Evolutionary conservation across 2,329 filamentous ascomycete species (phyloP).

Genomic region (Aspergillus aculeatinus): DNA sequence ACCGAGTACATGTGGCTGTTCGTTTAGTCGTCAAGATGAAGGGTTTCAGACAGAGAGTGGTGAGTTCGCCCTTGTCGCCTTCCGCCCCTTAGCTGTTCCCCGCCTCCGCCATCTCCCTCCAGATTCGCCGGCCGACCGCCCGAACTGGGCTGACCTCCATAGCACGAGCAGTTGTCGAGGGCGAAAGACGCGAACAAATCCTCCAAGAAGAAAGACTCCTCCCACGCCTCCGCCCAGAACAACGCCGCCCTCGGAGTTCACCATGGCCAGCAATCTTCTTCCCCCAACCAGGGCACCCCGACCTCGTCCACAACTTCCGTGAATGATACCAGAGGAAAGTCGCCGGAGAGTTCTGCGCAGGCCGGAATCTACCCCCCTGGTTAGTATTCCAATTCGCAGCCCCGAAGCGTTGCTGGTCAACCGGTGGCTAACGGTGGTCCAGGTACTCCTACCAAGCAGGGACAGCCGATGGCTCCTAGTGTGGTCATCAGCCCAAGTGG

Average conservation of each 20-base stretch:
- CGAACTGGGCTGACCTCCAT: conserved; percentile 33
- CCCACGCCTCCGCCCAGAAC: conserved; percentile 77
- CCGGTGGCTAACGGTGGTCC: conserved; percentile 49
- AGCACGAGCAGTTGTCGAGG: conserved; percentile 84
- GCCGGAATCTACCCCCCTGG: conserved; percentile 32
- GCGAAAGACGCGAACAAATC: conserved; percentile 86
- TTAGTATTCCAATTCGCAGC: conserved; percentile 41
- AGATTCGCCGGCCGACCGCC: conserved; percentile 10
- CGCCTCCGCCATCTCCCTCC: conserved; percentile 25
- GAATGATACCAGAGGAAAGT: conserved; percentile 82
- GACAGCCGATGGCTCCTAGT: conserved; percentile 69
- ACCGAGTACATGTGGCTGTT: conserved; percentile 38
- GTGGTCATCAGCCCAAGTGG: conserved; percentile 94
- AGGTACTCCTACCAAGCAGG: conserved; percentile 63
- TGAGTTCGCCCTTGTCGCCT: conserved; percentile 55
- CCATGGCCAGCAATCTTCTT: conserved; percentile 56
- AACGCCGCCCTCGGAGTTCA: conserved; percentile 51
- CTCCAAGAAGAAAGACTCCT: conserved; percentile 58
- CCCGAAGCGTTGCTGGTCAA: conserved; percentile 36
- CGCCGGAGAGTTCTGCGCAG: conserved; percentile 44
- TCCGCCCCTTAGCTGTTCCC: conserved; percentile 19
- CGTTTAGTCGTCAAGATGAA: conserved; percentile 70
- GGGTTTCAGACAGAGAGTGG: conserved; percentile 95
- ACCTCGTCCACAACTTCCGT: conserved; percentile 86
- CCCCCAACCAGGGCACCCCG: conserved; percentile 68